Evolutionary conservation across 371 early-diverging fungal genomes (phyloP), one percentile per base, ranked within the genome.

Genomic region (Phascolomyces articulosus): DNA sequence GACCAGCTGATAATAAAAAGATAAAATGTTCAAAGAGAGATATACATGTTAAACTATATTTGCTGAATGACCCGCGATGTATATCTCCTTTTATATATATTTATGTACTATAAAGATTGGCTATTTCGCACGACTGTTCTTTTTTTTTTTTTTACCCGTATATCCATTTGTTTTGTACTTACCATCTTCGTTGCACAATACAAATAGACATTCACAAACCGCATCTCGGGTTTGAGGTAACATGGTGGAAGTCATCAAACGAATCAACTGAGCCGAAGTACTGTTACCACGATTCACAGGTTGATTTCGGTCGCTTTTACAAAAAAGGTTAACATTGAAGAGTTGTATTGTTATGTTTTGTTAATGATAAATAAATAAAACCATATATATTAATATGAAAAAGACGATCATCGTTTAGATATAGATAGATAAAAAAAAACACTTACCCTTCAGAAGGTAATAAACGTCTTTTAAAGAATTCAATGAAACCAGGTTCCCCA

Each of bases 101-200:
- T n/a, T n/a, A n/a, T n/a, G n/a, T n/a, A n/a, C n/a, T n/a, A n/a
- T n/a, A n/a, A n/a, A n/a, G n/a, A n/a, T n/a, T n/a, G n/a, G n/a
- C n/a, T n/a, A n/a, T n/a, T n/a, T 20, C 18, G 10, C 7, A 51
- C 11, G 16, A 13, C 4, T 13, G 4, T 21, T 21, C 53, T 51
- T 51, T 13, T 28, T 31, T 27, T 27, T 41, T 31, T 56, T 55
- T 34, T n/a, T n/a, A n/a, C n/a, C n/a, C n/a, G n/a, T n/a, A n/a
- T n/a, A n/a, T n/a, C n/a, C n/a, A n/a, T n/a, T 0, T 34, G 34
- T 34, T 34, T 34, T 34, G n/a, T 10, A 70, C 70, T 71, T 87
- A 93, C 95, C 86, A 75, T 94, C 85, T 55, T 93, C 87, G 58
- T 93, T 85, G 69, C 92, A 92, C 18, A 95, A 66, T 0, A 84